Base-by-base conservation (phyloP, 768 basidiomycete genomes). In the Rhodotorula diobovata region DNA sequence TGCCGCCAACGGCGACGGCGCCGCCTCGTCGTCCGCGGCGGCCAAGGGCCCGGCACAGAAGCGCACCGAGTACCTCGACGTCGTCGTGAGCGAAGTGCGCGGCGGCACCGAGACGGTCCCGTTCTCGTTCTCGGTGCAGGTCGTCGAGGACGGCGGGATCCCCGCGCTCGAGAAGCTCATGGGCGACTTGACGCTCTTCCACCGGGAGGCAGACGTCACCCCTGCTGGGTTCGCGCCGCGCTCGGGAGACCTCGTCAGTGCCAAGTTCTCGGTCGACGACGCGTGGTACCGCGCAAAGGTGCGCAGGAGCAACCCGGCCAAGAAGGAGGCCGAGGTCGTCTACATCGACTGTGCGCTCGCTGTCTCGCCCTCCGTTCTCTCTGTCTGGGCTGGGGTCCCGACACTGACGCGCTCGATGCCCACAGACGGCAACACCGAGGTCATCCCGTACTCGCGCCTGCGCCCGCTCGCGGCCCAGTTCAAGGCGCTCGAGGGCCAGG, bases 201-300 rank as follows among this genome's bases (percentile, higher is more conserved):
- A 98, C 81, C 86, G 86, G 56, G 85, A 86, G 54, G 84, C 87
- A 23, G 81, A 85, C 7, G 79, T 84, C 32, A 80, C 85, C 28
- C 84, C 90, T 9, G 76, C 88, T n/a, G 86, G 85, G 61, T 94
- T 93, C 77, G 83, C 83, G 10, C 95, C 95, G 1, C 88, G 87
- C 78, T 86, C 85, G 30, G 93, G 93, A 15, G 93, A 97, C 67
- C 83, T 97, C 37, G 91, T 99, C 28, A 92, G 91, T 21, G 95
- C 93, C 28, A 93, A 93, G 79, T 97, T 97, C 81, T 90, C 89
- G 15, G 50, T 79, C 53, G 83, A 83, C 59, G 90, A 96, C 77
- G 91, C 91, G 15, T 99, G 95, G 96, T 97, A 98, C 81, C 90
- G 95, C 62, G 95, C 95, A 55, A 90, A 88, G 82, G 88, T 97